Conservation (phyloP, 2,329 filamentous ascomycete genomes). For the Cladosporium cucumerinum region DNA sequence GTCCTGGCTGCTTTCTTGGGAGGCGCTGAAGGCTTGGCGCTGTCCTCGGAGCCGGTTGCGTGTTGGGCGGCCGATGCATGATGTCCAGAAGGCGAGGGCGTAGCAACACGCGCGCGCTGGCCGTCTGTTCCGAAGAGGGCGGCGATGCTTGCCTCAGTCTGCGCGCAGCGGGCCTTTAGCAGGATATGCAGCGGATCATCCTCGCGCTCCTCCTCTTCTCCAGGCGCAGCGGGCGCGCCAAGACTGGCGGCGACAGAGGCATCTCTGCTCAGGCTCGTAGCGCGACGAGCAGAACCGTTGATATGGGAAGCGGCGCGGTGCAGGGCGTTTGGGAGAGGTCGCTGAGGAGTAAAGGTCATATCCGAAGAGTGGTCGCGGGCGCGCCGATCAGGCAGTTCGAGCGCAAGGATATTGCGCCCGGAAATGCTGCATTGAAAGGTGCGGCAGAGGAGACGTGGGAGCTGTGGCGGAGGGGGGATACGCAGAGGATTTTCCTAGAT, state of each 20-base stretch:
- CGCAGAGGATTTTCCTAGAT: background rate
- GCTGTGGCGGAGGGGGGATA: constrained; percentile 17
- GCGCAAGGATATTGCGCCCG: constrained; percentile 17
- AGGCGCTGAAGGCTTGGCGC: constrained; percentile 47
- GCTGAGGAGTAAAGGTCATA: constrained; percentile 39
- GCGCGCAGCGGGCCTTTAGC: constrained; percentile 74
- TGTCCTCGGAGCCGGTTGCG: constrained; percentile 28
- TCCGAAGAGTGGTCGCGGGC: constrained; percentile 18
- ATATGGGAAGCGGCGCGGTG: constrained; percentile 36
- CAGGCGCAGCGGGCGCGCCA: constrained; percentile 28
- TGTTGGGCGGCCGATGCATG: constrained; percentile 10
- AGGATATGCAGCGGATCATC: constrained; percentile 50
- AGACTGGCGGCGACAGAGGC: constrained; percentile 37
- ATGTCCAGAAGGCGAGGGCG: constrained; percentile 18
- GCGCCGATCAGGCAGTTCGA: constrained; percentile 15
- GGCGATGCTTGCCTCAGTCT: constrained; percentile 72
- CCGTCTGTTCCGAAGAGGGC: constrained; percentile 62
- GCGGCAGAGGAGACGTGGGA: constrained; percentile 21
- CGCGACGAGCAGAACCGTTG: constrained; percentile 39
- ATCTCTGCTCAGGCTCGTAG: constrained; percentile 46
- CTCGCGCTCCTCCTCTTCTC: constrained; percentile 40
- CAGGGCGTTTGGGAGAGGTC: constrained; percentile 40
- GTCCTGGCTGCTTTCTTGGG: constrained; percentile 72
- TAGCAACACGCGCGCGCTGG: constrained; percentile 21
- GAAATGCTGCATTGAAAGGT: constrained; percentile 24